Percentiles rank a stretch among this genome's conserved stretches.
phyloP scores from a whole-genome alignment of 2,329 filamentous ascomycete genomes.

The Trichoderma sp. region DNA sequence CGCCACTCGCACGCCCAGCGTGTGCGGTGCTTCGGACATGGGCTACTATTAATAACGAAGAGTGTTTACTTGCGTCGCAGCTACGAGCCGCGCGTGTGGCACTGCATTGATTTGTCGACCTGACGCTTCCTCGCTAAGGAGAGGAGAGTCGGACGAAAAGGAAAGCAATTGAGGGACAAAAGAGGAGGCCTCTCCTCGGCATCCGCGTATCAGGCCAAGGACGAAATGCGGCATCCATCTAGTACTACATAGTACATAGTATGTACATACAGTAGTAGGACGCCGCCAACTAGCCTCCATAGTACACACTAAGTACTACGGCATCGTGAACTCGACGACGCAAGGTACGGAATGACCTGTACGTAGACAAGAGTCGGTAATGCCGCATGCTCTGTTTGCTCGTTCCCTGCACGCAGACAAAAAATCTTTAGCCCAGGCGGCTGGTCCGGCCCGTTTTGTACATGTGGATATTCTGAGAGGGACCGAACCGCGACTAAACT shows the following conservation, averaged over 20 bases:
- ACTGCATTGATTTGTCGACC: neutral
- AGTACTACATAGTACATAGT: too few relatives aligned
- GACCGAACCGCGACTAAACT: slow-evolving; percentile 12
- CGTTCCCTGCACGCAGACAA: neutral
- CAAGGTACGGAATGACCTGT: neutral
- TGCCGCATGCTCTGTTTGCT: neutral
- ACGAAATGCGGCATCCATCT: neutral
- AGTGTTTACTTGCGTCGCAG: neutral
- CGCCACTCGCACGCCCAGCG: slow-evolving; percentile 4
- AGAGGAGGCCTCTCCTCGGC: neutral
- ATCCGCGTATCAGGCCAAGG: neutral
- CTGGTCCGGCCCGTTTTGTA: slow-evolving; percentile 18
- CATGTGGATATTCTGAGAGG: slow-evolving; percentile 7
- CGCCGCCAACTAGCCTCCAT: neutral
- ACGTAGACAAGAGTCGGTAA: neutral
- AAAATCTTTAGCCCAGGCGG: slow-evolving; percentile 7
- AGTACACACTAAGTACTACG: too few relatives aligned
- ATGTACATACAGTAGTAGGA: too few relatives aligned
- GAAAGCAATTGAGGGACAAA: neutral
- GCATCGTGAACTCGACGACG: neutral
- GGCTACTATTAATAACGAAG: slow-evolving; percentile 5
- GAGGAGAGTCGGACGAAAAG: neutral
- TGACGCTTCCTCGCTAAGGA: neutral
- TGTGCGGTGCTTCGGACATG: slow-evolving; percentile 8
- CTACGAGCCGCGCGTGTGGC: neutral